These are phyloP conservation scores for Metschnikowia kofuensis DNA, from an alignment of 805 yeast species.

Conservation along the genomic window DNA sequence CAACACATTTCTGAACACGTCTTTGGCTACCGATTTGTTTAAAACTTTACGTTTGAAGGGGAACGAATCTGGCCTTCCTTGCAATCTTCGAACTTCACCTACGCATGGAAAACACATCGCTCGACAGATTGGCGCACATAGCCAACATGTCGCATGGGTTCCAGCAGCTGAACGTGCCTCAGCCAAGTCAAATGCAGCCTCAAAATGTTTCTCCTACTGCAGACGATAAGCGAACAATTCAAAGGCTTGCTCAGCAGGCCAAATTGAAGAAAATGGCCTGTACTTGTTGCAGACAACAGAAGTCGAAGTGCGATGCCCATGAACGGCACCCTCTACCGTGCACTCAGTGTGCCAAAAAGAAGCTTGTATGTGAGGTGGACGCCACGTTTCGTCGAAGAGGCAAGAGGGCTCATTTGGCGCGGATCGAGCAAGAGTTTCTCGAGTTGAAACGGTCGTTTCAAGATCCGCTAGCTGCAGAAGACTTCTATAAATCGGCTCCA, in stretches of 20 bases:
- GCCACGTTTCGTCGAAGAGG: conserved; percentile 85
- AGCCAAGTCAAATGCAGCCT: conserved; percentile 8
- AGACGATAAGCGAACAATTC: background rate
- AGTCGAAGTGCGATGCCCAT: conserved; percentile 84
- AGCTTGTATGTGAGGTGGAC: conserved; percentile 67
- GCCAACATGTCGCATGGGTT: conserved; percentile 45
- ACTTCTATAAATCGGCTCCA: conserved; percentile 4
- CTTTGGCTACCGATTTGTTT: no score
- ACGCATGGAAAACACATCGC: conserved; percentile 24
- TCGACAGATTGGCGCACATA: conserved; percentile 41
- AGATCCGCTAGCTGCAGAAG: conserved; percentile 25
- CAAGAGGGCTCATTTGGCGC: conserved; percentile 81
- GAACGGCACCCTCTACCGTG: conserved; percentile 77
- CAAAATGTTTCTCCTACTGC: background rate
- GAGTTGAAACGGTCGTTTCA: conserved; percentile 59
- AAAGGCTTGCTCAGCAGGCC: background rate
- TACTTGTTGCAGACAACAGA: conserved; percentile 94
- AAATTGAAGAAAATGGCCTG: conserved; percentile 58
- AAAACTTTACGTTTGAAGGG: no score
- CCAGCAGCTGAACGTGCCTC: conserved; percentile 19
- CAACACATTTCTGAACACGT: no score
- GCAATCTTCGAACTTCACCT: no score
- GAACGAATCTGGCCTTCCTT: no score
- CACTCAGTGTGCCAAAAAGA: conserved; percentile 71
- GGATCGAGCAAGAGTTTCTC: conserved; percentile 75